Evolutionary conservation across 768 basidiomycete species (phyloP), one percentile per base, ranked within the genome.

Genomic region (Boletus huronensis): DNA sequence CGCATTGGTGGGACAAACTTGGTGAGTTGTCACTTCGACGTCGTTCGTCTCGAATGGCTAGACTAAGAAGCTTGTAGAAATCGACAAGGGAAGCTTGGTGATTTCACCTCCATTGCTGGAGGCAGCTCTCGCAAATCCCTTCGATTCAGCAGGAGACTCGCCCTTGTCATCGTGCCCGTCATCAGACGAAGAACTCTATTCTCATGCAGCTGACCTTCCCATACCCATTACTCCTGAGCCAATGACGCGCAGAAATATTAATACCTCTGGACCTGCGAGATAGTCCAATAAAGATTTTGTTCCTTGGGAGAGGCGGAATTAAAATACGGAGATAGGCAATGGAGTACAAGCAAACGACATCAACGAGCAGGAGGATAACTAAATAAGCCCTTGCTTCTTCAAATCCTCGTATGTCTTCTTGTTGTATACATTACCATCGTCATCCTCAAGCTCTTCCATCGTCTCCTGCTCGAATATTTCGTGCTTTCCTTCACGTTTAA

Each of bases 351-450:
- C 7, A 58, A 41, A 45, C 8, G 29, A 31, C 46, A 34, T 29
- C 39, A 19, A 42, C 7, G 21, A 48, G 45, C 1, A 58, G 16
- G n/a, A 34, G 17, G 26, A 26, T n/a, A 11, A 40, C 43, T 74
- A 90, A 53, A 95, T 90, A 53, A 96, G 75, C 53, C 94, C 95
- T 69, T 98, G 95, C 74, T 94, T 93, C 79, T 94, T 96, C 62
- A 97, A 77, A 66, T 96, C 93, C 63, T 96, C 93, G 66, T 94
- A 98, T n/a, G 93, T 96, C 79, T 97, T 97, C 65, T 87, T 85
- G 72, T 94, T 94, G 73, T 98, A 98, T 47, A 98, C 97, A 63
- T 99, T 98, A 16, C 97, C 97, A 69, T 98, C 97, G 43, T 92
- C 92, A 68, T 99, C 97, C 68, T 99, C 97, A 35, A 98, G 80